Base-by-base conservation (phyloP, 139 green algal species). In the Pycnococcus provasolii region DNA sequence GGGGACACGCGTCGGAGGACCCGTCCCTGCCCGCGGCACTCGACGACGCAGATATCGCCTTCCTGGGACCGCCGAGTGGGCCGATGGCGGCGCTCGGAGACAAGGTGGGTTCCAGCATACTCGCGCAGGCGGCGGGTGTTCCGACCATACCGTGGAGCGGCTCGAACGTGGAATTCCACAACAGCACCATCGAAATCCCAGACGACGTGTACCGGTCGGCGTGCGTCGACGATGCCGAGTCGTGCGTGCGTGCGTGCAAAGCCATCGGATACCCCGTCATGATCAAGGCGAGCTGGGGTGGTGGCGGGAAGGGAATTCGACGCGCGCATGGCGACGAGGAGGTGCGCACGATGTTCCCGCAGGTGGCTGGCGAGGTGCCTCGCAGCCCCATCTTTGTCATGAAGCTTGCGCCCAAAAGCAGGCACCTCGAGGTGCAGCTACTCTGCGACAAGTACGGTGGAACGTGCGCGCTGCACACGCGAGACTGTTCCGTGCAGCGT, bases 401-500 rank as follows among this genome's bases (percentile, higher is more conserved):
- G 92, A 95, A 96, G 81, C 84, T 98, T 45, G 88, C 90, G 7
- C 84, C 88, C 1, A 58, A 70, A 51, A 83, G 68, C 44, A 78
- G 90, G 6, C 90, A 97, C 76, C 78, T 97, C 66, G 91, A 97
- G 79, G 92, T 98, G 71, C 92, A 98, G 86, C 87, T 98, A 68
- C 73, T 97, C 58, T 86, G 77, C 11, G 92, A 98, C 74, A 76
- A 71, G 53, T 69, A 95, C 68, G 90, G 91, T 63, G 89, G 91
- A 62, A 91, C 96, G 37, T 82, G 66, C 2, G 91, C 84, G 6
- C 69, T 98, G 11, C 91, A 89, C 76, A 86, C 73, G 26, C 79
- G 92, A 45, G 92, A 98, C 84, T 98, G 92, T 85, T 86, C 67
- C 46, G 83, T 97, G 53, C 92, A 98, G 81, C 80, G 92, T 6